Base-by-base conservation (phyloP, 2,329 filamentous ascomycete genomes). In the Nakataea oryzae region DNA sequence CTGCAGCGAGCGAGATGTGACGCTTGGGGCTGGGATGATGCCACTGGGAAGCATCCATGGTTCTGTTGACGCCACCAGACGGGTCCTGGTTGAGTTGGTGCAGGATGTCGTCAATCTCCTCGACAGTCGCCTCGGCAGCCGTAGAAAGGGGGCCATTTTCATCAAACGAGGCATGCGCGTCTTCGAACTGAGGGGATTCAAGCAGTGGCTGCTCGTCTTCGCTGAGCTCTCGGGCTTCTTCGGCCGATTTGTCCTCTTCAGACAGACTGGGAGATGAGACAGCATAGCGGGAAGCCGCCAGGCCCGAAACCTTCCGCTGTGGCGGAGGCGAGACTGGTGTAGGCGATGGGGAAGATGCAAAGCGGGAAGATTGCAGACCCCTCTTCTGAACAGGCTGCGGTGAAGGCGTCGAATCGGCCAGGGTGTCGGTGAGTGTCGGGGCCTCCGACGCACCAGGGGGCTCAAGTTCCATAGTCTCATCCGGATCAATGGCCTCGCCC, bases 91-190 rank as follows among this genome's bases (percentile, higher is more conserved):
- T 88, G 68, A 97, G 82, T 64, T 95, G 88, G 66, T 88, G 85
- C 91, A 97, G 96, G 61, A 97, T 86, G 57, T 89, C 91, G 76
- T 97, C 93, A 69, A 97, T 93, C 70, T 97, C 92, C 67, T 93
- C 88, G 68, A 90, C 90, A 0, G 87, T 84, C 8, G 77, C 79
- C 65, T 79, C 78, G 26, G 69, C 69, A 8, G 41, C 9, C 21
- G 34, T 17, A 17, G 41, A 50, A n/a, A 50, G 2, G 7, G 21
- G 41, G 17, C 21, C 17, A n/a, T 50, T 50, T 9, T 50, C 41
- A n/a, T 50, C 41, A 4, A n/a, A 50, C 7, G 41, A n/a, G 6
- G 41, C 21, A 8, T 50, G 41, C 21, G 7, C 21, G 13, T 8
- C 41, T n/a, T 50, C 41, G 24, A 50, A 17, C 24, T 71, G 63